phyloP scores from a whole-genome alignment of 2,329 filamentous ascomycete species.

The Colletotrichum gloeosporioides region DNA sequence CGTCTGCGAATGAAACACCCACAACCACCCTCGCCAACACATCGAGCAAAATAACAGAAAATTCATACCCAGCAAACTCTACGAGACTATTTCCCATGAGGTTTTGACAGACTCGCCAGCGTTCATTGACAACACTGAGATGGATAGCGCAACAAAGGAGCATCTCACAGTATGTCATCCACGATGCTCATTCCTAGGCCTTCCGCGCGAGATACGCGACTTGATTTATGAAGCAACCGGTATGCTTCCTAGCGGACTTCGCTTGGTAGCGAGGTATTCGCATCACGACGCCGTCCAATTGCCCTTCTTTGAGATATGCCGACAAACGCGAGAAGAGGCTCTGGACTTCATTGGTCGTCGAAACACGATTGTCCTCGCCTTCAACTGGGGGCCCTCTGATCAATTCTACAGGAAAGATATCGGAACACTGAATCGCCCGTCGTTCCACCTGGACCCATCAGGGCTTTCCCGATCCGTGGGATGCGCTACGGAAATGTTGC shows the following conservation, averaged over 20 bases:
- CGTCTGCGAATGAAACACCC: not conserved
- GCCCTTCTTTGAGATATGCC: not conserved
- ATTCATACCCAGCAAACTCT: accelerated
- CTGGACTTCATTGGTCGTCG: not conserved
- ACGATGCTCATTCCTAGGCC: not conserved
- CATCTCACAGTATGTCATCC: not conserved
- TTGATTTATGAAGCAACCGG: not conserved
- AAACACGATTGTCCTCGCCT: not conserved
- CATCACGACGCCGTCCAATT: not conserved
- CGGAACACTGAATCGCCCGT: not conserved
- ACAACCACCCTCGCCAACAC: not conserved
- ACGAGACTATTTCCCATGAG: not conserved
- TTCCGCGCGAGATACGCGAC: not conserved
- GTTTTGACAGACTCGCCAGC: not conserved
- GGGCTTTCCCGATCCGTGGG: not conserved
- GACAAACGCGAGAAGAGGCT: not conserved
- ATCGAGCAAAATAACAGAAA: not conserved
- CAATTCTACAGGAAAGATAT: not conserved
- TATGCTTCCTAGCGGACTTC: not conserved
- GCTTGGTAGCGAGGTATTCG: not conserved
- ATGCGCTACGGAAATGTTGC: not conserved
- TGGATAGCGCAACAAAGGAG: not conserved
- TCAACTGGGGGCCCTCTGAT: not conserved
- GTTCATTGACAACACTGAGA: not conserved
- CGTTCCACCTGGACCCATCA: not conserved